A percentile compares a stretch with the other conserved stretches of the same genome.
Conservation (phyloP, 495 filamentous ascomycete genomes). For the Hypomontagnella submonticulosa region DNA sequence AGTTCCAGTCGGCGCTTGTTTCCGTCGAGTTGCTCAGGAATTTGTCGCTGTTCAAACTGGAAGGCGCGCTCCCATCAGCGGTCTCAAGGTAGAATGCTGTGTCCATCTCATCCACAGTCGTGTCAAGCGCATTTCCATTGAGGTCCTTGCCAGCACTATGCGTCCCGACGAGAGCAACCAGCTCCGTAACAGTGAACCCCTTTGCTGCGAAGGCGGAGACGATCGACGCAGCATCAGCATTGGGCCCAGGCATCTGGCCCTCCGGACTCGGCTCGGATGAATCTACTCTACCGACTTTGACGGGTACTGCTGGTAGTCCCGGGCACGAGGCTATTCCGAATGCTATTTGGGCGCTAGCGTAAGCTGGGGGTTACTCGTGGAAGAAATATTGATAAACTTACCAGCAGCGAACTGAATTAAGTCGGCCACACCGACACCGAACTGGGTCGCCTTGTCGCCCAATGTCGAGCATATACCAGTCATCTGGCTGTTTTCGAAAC, state of each 20-base stretch:
- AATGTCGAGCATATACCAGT: conserved; percentile 32
- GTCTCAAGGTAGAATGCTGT: conserved; percentile 39
- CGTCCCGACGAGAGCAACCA: conserved; percentile 42
- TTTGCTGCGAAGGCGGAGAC: conserved; percentile 37
- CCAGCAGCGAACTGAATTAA: conserved; percentile 43
- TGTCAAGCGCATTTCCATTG: conserved; percentile 29
- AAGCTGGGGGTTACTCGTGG: background rate
- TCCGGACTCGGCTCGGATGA: conserved; percentile 23
- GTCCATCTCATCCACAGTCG: conserved; percentile 27
- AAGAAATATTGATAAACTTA: conserved; percentile 14
- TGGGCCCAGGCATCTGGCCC: conserved; percentile 26
- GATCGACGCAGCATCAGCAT: conserved; percentile 29
- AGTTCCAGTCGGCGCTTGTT: conserved; percentile 30
- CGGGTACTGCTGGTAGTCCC: conserved; percentile 32
- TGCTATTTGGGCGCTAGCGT: conserved; percentile 21
- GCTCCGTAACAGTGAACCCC: conserved; percentile 38
- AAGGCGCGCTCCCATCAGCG: conserved; percentile 25
- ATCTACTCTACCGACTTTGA: conserved; percentile 41
- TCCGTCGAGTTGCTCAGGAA: conserved; percentile 36
- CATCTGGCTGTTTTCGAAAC: conserved; percentile 35
- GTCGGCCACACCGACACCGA: conserved; percentile 37
- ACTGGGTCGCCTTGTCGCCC: conserved; percentile 35
- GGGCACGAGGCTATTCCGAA: conserved; percentile 35
- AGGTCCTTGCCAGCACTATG: conserved; percentile 39
- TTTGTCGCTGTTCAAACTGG: conserved; percentile 39